Base-by-base conservation (phyloP, 148 eudicot genomes). In the Dysphania ambrosioides region DNA sequence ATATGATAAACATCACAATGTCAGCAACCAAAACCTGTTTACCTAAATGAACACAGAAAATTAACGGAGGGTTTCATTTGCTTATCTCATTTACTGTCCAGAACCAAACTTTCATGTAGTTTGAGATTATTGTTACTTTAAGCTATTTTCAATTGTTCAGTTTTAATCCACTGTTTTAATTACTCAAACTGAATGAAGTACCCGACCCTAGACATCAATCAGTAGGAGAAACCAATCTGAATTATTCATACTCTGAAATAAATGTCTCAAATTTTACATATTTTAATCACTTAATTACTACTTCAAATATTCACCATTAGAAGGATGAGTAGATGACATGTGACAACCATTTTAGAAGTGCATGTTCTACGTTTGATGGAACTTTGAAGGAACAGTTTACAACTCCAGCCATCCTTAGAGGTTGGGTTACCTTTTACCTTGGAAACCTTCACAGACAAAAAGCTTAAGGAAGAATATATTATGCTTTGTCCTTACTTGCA, bases 401-500 rank as follows among this genome's bases (percentile, higher is more conserved):
- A 67, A 19, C 16, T 3, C 23, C 21, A 61, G 31, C 26, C 26
- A 47, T 41, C 38, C 60, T 26, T 64, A 29, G 31, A 53, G 7
- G 40, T 36, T 36, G 40, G 40, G 0, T 4, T 49, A 36, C 68
- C 70, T 71, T 78, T 61, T 8, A 23, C 66, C 71, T 78, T 72
- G 72, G 80, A 57, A 78, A 63, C 51, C 53, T 51, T 49, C n/a
- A 62, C 34, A 63, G 23, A 61, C 29, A 42, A 47, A 71, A 72
- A 55, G 66, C 30, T 31, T 38, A 38, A 58, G 56, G 60, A 64
- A 77, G 75, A 55, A 79, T 72, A 72, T 30, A 67, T 11, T 57
- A 51, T 79, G 66, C 74, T 72, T 83, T 74, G 83, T 76, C 79
- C 59, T 83, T 74, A 71, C 83, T 83, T 83, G 81, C 81, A 83